Evolutionary conservation across 2,329 filamentous ascomycete genomes (phyloP).

Genomic region (Diplodia mutila): DNA sequence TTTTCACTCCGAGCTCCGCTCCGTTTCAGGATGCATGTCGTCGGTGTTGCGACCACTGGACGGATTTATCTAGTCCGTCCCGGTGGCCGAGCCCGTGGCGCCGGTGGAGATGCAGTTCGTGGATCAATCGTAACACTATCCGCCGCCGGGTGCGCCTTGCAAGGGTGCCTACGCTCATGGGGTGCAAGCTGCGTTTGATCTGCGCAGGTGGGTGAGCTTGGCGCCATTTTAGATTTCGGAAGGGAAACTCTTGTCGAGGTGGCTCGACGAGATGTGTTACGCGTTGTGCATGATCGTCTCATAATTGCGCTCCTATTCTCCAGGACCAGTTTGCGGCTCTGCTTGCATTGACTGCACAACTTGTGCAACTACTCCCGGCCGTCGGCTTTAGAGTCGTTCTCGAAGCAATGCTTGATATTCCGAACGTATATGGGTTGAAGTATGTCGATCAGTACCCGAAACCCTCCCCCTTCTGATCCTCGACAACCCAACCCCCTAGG

Average conservation of each 20-base stretch:
- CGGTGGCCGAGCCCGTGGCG: too few species aligned
- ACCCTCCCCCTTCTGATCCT: too few species aligned
- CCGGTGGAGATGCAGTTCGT: not conserved
- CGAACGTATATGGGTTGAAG: not conserved
- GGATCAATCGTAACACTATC: not conserved
- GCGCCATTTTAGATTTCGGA: not conserved
- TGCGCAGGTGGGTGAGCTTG: not conserved
- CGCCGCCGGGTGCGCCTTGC: not conserved
- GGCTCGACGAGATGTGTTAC: not conserved
- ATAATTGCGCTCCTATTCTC: too few species aligned
- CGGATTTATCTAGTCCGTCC: not conserved
- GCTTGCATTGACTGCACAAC: not conserved
- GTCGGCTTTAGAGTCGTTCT: too few species aligned
- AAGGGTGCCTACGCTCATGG: not conserved
- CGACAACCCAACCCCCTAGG: too few species aligned
- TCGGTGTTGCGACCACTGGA: not conserved
- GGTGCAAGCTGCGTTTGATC: not conserved
- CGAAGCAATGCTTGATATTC: not conserved
- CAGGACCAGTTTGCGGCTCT: not conserved
- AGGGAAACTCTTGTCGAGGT: constrained; percentile 4
- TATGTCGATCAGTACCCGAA: not conserved
- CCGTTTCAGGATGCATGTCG: not conserved
- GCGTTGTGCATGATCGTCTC: not conserved
- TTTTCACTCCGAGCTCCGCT: not conserved
- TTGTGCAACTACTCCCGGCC: too few species aligned